Conservation (phyloP, 2,329 filamentous ascomycete genomes). For the Sporothrix euskadiensis region DNA sequence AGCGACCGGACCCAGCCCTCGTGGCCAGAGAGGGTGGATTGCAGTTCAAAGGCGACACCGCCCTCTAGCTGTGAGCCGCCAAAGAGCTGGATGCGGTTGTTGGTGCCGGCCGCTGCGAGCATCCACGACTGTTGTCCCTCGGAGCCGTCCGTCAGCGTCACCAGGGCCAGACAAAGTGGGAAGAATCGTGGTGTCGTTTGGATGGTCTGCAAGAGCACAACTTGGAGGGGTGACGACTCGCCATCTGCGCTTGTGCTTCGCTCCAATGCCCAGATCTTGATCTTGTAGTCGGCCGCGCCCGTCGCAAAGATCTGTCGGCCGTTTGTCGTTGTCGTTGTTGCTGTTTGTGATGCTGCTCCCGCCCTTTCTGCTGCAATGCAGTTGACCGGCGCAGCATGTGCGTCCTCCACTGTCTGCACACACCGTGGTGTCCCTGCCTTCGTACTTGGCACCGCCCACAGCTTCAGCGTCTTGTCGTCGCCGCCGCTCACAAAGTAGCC, state of each 20-base stretch:
- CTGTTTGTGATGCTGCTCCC: neutral
- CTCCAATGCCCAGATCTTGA: slow-evolving; percentile 68
- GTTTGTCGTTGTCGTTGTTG: slow-evolving; percentile 18
- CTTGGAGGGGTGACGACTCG: neutral
- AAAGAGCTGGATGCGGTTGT: slow-evolving; percentile 77
- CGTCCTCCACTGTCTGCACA: slow-evolving; percentile 60
- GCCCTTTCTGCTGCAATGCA: slow-evolving; percentile 51
- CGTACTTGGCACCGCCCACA: slow-evolving; percentile 61
- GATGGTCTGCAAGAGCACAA: slow-evolving; percentile 77
- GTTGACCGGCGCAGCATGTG: slow-evolving; percentile 76
- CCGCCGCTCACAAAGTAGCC: slow-evolving; percentile 72
- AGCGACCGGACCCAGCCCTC: slow-evolving; percentile 94
- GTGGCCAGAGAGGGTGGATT: slow-evolving; percentile 80
- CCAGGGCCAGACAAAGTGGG: slow-evolving; percentile 72
- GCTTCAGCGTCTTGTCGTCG: slow-evolving; percentile 72
- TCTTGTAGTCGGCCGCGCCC: slow-evolving; percentile 76
- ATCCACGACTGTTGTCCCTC: slow-evolving; percentile 56
- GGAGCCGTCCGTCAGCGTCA: slow-evolving; percentile 67
- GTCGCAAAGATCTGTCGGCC: slow-evolving; percentile 60
- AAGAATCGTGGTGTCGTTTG: slow-evolving; percentile 76
- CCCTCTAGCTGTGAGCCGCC: slow-evolving; percentile 48
- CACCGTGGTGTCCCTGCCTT: slow-evolving; percentile 40
- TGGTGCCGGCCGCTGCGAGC: slow-evolving; percentile 84
- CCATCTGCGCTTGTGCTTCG: slow-evolving; percentile 30
- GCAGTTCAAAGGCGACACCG: slow-evolving; percentile 62